A percentile compares a stretch with the other conserved stretches of the same genome.
phyloP scores from a whole-genome alignment of 2,329 filamentous ascomycete genomes.

The Aotearoamyces nothofagi region DNA sequence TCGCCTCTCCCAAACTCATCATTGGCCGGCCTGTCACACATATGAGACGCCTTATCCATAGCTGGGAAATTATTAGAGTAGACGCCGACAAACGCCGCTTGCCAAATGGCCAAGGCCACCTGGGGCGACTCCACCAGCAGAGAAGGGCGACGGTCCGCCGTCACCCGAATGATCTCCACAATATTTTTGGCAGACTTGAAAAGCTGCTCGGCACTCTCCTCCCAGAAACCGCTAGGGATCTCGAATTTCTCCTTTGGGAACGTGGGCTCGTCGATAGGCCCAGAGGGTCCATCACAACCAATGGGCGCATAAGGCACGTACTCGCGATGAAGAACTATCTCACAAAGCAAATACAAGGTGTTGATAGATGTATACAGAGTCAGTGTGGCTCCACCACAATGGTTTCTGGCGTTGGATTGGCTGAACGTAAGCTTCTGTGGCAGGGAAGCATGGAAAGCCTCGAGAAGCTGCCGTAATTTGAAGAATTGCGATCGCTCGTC shows the following conservation, averaged over 20 bases:
- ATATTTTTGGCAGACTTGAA: slow-evolving; percentile 49
- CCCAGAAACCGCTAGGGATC: slow-evolving; percentile 42
- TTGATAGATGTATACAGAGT: slow-evolving; percentile 54
- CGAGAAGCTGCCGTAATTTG: slow-evolving; percentile 33
- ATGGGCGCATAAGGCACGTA: slow-evolving; percentile 53
- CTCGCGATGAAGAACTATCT: slow-evolving; percentile 53
- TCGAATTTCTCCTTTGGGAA: slow-evolving; percentile 31
- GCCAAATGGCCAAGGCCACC: slow-evolving; percentile 51
- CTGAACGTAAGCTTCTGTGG: slow-evolving; percentile 39
- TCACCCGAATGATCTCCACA: slow-evolving; percentile 47
- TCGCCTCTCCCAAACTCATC: slow-evolving; percentile 2
- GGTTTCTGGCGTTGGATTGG: slow-evolving; percentile 45
- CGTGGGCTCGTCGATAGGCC: slow-evolving; percentile 42
- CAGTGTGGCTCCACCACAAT: slow-evolving; percentile 46
- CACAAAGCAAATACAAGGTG: slow-evolving; percentile 47
- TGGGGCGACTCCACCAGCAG: slow-evolving; percentile 45
- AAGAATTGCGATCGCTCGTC: slow-evolving; percentile 36
- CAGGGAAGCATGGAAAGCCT: slow-evolving; percentile 35
- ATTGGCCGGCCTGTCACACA: slow-evolving; percentile 20
- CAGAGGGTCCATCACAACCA: slow-evolving; percentile 29
- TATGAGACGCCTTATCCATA: slow-evolving; percentile 45
- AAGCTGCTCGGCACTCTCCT: slow-evolving; percentile 41
- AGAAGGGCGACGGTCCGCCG: slow-evolving; percentile 40
- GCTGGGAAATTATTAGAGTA: slow-evolving; percentile 53
- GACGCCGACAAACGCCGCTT: slow-evolving; percentile 47